A percentile compares a stretch with the other conserved stretches of the same genome.
Evolutionary conservation across 2,329 filamentous ascomycete genomes (phyloP).

Genomic region (Xylaria sp.): DNA sequence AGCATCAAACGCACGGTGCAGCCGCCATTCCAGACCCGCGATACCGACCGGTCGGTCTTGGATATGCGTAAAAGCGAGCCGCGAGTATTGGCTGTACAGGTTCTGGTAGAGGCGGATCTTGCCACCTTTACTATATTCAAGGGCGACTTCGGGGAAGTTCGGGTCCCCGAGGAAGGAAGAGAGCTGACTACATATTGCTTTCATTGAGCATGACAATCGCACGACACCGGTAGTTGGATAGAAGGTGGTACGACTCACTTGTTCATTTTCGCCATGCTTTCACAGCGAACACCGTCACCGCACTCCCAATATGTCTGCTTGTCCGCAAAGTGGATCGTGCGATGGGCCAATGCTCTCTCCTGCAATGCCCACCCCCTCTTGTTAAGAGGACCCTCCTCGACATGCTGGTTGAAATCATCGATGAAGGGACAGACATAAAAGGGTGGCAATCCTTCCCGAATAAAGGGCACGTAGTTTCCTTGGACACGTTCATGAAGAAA

Average conservation of each 20-base stretch:
- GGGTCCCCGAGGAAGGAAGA: slow-evolving; percentile 4
- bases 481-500: neutral
- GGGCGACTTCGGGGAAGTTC: slow-evolving; percentile 3
- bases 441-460: neutral
- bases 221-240: too few relatives aligned
- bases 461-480: neutral
- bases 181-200: neutral
- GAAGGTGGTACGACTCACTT: slow-evolving; percentile 4
- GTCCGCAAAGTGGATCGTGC: slow-evolving; percentile 17
- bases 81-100: neutral
- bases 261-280: slow-evolving; percentile 5
- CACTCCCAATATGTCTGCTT: slow-evolving; percentile 26
- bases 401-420: slow-evolving; percentile 19
- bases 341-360: slow-evolving; percentile 17
- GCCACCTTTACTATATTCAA: slow-evolving; percentile 1
- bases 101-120: slow-evolving; percentile 3
- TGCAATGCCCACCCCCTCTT: slow-evolving; percentile 23
- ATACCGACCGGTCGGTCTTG: too few relatives aligned
- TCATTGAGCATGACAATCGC: too few relatives aligned
- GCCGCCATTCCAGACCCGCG: too few relatives aligned
- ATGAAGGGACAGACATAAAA: slow-evolving; percentile 12
- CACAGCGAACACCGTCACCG: slow-evolving; percentile 17
- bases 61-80: too few relatives aligned
- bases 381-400: slow-evolving; percentile 8
- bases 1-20: too few relatives aligned